Evolutionary conservation across 2,329 filamentous ascomycete genomes (phyloP).

Genomic region (Aspergillus sp.): DNA sequence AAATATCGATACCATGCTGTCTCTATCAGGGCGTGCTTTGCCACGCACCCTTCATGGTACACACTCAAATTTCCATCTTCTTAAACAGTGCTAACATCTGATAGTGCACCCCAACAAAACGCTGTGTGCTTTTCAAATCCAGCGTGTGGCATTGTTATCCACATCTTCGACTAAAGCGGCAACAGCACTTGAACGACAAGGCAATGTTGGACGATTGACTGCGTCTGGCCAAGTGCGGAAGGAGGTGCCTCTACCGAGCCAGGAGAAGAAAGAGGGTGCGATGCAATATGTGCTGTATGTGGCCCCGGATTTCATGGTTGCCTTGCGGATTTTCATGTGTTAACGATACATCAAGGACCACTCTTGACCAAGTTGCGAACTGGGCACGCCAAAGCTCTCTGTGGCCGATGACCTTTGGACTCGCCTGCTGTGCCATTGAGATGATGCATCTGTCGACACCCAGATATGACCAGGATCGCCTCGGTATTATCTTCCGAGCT

Average conservation of each 20-base stretch:
- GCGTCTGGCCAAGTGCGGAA: conserved; percentile 45
- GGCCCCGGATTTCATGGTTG: background rate
- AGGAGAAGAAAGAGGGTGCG: conserved; percentile 51
- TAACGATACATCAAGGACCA: conserved; percentile 33
- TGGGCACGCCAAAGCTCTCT: conserved; percentile 85
- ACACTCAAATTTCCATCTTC: conserved; percentile 1
- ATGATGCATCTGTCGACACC: conserved; percentile 94
- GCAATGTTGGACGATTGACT: conserved; percentile 34
- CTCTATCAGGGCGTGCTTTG: conserved; percentile 26
- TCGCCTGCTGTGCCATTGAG: conserved; percentile 86
- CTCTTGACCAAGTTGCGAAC: conserved; percentile 73
- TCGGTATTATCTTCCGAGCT: conserved; percentile 87
- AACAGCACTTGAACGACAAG: conserved; percentile 41
- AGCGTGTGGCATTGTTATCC: conserved; percentile 40
- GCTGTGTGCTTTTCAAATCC: conserved; percentile 33
- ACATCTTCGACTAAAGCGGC: conserved; percentile 45
- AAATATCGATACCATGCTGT: conserved; percentile 23
- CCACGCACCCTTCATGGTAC: conserved; percentile 30
- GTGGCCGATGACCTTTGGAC: conserved; percentile 90
- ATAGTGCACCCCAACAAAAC: conserved; percentile 30
- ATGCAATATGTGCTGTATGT: conserved; percentile 54
- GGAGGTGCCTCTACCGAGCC: conserved; percentile 50
- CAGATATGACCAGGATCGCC: conserved; percentile 84
- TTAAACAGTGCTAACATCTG: conserved; percentile 18
- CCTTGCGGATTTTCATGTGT: background rate